phyloP scores from a whole-genome alignment of 257 asterid genomes.

The Galeopsis tetrahit region DNA sequence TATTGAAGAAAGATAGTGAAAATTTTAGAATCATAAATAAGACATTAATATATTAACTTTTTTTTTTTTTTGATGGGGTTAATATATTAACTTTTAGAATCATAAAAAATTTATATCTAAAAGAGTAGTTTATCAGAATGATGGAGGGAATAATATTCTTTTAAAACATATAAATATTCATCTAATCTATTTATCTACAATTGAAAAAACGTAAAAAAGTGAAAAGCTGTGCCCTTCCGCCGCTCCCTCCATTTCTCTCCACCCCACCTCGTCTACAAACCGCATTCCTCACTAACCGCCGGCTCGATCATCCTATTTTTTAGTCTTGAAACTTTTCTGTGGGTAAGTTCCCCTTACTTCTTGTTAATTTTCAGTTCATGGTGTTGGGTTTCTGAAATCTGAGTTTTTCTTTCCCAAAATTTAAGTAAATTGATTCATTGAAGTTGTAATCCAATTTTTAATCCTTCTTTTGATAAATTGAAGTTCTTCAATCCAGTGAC shows the following conservation, averaged over 20 bases:
- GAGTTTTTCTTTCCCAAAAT: neutral
- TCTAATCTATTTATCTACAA: neutral
- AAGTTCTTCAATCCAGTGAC: too few species aligned
- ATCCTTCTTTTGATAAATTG: too few species aligned
- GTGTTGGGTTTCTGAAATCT: neutral
- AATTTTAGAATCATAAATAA: too few species aligned
- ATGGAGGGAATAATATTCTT: too few species aligned
- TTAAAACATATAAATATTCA: too few species aligned
- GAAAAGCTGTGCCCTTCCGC: neutral
- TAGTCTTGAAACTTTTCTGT: neutral
- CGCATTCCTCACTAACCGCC: neutral
- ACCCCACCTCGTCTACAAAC: too few species aligned
- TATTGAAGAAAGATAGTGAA: too few species aligned
- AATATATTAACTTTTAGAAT: too few species aligned
- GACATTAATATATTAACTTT: too few species aligned
- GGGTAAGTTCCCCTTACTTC: neutral
- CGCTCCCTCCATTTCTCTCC: neutral
- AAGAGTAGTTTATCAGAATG: too few species aligned
- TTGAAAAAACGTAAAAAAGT: neutral
- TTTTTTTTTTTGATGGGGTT: too few species aligned
- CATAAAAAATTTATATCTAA: too few species aligned
- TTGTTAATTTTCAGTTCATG: neutral
- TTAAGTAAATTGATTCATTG: neutral
- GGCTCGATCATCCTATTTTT: neutral
- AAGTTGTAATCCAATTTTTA: neutral